Percentiles rank a stretch among this genome's conserved stretches.
Evolutionary conservation across 768 basidiomycete genomes (phyloP).

Genomic region (Cytidiella melzeri): DNA sequence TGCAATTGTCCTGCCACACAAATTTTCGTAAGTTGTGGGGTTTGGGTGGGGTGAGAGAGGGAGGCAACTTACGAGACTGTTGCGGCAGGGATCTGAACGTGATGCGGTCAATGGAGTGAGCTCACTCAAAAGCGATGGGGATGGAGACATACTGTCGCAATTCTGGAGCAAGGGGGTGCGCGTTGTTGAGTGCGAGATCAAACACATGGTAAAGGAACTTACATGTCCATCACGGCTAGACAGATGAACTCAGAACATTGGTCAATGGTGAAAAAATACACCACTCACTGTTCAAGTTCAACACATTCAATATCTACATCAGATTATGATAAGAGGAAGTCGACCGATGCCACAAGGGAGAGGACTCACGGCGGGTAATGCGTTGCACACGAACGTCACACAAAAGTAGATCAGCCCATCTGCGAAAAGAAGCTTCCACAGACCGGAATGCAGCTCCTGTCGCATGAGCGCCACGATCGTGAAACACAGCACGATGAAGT

Average conservation of each 20-base stretch:
- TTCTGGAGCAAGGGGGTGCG: slow-evolving; percentile 26
- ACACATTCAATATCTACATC: slow-evolving; percentile 46
- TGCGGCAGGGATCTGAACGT: slow-evolving; percentile 54
- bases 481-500: slow-evolving; percentile 52
- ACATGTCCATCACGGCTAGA: slow-evolving; percentile 59
- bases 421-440: slow-evolving; percentile 68
- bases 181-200: no score
- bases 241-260: not conserved
- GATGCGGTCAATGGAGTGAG: slow-evolving; percentile 1
- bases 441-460: slow-evolving; percentile 47
- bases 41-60: not conserved
- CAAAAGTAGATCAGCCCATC: slow-evolving; percentile 70
- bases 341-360: not conserved
- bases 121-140: not conserved
- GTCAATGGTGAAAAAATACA: slow-evolving; percentile 23
- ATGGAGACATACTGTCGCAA: slow-evolving; percentile 38
- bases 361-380: slow-evolving; percentile 55
- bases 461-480: slow-evolving; percentile 46
- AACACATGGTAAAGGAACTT: slow-evolving; percentile 22
- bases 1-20: slow-evolving; percentile 40
- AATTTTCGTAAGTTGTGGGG: not conserved
- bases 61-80: slow-evolving; percentile 48
- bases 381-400: slow-evolving; percentile 58
- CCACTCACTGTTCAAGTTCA: slow-evolving; percentile 48
- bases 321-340: not conserved